A percentile compares a stretch with the other conserved stretches of the same genome.
Evolutionary conservation across 1,139 yeast species (phyloP).

Genomic region (Candida sojae): DNA sequence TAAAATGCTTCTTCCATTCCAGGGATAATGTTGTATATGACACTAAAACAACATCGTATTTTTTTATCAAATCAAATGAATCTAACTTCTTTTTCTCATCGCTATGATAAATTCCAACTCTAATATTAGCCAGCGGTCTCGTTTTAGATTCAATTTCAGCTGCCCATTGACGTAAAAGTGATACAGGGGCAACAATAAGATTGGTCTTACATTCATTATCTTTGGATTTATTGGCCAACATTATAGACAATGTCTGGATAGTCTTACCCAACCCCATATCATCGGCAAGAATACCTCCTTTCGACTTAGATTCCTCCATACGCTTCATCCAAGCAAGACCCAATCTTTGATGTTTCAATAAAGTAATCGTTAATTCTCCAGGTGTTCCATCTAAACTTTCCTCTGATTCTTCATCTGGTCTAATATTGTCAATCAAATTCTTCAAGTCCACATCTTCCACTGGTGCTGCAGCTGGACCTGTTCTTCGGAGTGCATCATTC

Average conservation of each 20-base stretch:
- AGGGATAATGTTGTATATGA: constrained; percentile 76
- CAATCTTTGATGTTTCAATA: constrained; percentile 81
- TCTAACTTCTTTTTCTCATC: constrained; percentile 36
- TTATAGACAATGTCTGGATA: constrained; percentile 73
- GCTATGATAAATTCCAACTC: constrained; percentile 66
- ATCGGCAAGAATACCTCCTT: constrained; percentile 87
- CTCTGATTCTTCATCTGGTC: constrained; percentile 54
- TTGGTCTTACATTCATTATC: constrained; percentile 51
- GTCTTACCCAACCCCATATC: constrained; percentile 97
- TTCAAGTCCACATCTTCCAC: constrained; percentile 36
- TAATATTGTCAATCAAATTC: constrained; percentile 65
- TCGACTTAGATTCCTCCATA: constrained; percentile 57
- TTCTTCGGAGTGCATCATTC: not conserved
- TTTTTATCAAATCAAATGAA: constrained; percentile 46
- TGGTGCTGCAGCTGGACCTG: not conserved
- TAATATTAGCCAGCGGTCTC: constrained; percentile 46
- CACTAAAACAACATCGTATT: constrained; percentile 74
- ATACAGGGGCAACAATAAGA: constrained; percentile 83
- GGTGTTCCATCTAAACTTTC: constrained; percentile 65
- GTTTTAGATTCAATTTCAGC: constrained; percentile 69
- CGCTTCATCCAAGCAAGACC: constrained; percentile 83
- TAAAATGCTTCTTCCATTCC: constrained; percentile 66
- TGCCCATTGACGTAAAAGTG: constrained; percentile 82
- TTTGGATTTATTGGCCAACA: constrained; percentile 54
- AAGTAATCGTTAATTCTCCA: constrained; percentile 58